Percentiles rank a stretch among this genome's conserved stretches.
These are phyloP conservation scores for Emergomyces africanus DNA, from an alignment of 2,329 filamentous ascomycete genomes.

Conservation along the genomic window DNA sequence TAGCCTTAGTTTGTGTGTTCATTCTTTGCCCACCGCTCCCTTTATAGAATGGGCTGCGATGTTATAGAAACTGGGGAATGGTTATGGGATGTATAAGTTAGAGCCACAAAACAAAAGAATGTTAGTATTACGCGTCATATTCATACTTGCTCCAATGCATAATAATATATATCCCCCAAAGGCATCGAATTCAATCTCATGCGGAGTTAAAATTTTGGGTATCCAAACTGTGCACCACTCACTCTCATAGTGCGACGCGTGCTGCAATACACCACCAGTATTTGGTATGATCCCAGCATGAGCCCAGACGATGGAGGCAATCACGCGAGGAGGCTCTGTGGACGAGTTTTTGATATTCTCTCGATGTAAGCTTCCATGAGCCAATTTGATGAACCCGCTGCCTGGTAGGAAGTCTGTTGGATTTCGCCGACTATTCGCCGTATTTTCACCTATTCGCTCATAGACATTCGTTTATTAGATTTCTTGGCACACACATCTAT, in stretches of 20 bases:
- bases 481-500: too few relatives aligned
- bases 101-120: not conserved
- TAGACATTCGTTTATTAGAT: too few relatives aligned
- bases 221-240: conserved; percentile 13
- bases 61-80: too few relatives aligned
- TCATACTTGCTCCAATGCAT: conserved; percentile 8
- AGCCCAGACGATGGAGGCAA: conserved; percentile 20
- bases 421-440: too few relatives aligned
- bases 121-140: not conserved
- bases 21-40: not conserved
- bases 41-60: not conserved
- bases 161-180: conserved; percentile 7
- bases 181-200: not conserved
- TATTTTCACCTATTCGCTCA: too few relatives aligned
- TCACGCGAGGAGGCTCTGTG: conserved; percentile 10
- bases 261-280: conserved; percentile 22
- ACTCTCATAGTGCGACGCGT: conserved; percentile 11
- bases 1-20: not conserved
- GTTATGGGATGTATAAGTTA: not conserved
- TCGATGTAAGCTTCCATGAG: conserved; percentile 22
- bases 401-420: too few relatives aligned
- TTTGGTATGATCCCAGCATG: conserved; percentile 23
- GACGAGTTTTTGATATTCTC: conserved; percentile 21
- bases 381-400: conserved; percentile 19
- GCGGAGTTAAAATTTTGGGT: conserved; percentile 9